These are phyloP conservation scores for Infundibulicybe gibba DNA, from an alignment of 768 basidiomycete genomes.

Conservation along the genomic window DNA sequence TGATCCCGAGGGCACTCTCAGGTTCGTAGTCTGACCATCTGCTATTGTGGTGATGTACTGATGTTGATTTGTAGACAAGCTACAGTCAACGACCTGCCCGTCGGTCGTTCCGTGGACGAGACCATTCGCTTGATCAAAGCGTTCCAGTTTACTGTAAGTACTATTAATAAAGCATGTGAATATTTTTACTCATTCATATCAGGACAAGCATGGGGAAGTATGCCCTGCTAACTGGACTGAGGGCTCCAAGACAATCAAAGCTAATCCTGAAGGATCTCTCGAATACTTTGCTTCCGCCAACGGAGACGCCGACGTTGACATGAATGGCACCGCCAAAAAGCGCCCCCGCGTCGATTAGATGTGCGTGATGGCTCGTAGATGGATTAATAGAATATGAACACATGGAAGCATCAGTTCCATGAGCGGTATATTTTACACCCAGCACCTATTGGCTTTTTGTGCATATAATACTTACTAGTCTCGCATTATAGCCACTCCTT, in stretches of 20 bases:
- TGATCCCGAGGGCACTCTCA: slow-evolving; percentile 75
- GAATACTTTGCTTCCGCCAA: slow-evolving; percentile 61
- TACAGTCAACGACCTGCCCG: slow-evolving; percentile 89
- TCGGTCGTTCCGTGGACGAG: slow-evolving; percentile 95
- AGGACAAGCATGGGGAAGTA: slow-evolving; percentile 90
- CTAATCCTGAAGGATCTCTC: slow-evolving; percentile 66
- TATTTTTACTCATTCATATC: slow-evolving; percentile 1
- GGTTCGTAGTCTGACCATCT: slow-evolving; percentile 29
- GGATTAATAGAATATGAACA: background rate
- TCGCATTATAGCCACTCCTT: too few relatives aligned
- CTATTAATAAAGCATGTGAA: background rate
- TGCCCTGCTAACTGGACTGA: slow-evolving; percentile 92
- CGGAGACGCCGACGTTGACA: slow-evolving; percentile 4
- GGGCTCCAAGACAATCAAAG: slow-evolving; percentile 78
- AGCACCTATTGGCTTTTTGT: too few relatives aligned
- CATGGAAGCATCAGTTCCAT: background rate
- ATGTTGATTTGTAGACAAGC: slow-evolving; percentile 54
- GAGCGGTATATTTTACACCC: background rate
- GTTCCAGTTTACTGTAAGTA: slow-evolving; percentile 82
- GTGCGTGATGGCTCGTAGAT: slow-evolving; percentile 3
- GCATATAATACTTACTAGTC: too few relatives aligned
- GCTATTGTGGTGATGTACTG: background rate
- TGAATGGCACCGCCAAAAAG: slow-evolving; percentile 41
- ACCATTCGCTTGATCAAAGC: slow-evolving; percentile 88
- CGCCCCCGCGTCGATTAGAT: slow-evolving; percentile 49